These are phyloP conservation scores for Candolleomyces efflorescens DNA, from an alignment of 768 basidiomycete species.

Conservation along the genomic window DNA sequence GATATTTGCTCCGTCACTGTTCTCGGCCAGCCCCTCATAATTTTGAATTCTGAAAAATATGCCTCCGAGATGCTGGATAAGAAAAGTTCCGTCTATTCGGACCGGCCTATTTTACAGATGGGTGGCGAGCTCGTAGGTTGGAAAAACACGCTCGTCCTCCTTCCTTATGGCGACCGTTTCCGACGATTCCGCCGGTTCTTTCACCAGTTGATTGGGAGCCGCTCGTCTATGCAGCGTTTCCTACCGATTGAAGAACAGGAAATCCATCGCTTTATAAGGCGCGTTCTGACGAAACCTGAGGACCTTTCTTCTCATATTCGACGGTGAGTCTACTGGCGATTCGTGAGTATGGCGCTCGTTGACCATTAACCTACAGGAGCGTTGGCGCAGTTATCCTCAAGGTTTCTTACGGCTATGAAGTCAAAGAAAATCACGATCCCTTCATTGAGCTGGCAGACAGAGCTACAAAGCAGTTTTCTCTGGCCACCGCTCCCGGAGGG, in stretches of 20 bases:
- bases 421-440: conserved; percentile 45
- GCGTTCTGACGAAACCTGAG: conserved; percentile 43
- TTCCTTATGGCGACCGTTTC: conserved; percentile 56
- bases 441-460: conserved; percentile 49
- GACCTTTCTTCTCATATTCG: conserved; percentile 43
- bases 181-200: conserved; percentile 50
- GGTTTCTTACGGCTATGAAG: conserved; percentile 52
- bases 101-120: conserved; percentile 55
- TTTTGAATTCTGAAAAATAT: conserved; percentile 48
- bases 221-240: conserved; percentile 38
- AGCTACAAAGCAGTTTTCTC: conserved; percentile 52
- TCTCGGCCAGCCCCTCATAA: conserved; percentile 54
- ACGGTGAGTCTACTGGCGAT: conserved; percentile 29
- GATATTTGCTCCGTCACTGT: conserved; percentile 58
- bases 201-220: conserved; percentile 46
- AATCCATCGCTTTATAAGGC: conserved; percentile 43
- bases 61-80: conserved; percentile 62
- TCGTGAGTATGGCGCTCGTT: background rate
- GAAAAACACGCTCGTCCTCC: conserved; percentile 51
- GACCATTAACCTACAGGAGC: conserved; percentile 26
- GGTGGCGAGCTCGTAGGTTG: conserved; percentile 54
- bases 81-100: conserved; percentile 63
- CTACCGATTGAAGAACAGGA: conserved; percentile 41
- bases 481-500: conserved; percentile 47
- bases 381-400: conserved; percentile 50